Percentiles rank a stretch among this genome's conserved stretches.
Evolutionary conservation across 1,139 yeast species (phyloP).

Genomic region (Saccharomyces hybrid): DNA sequence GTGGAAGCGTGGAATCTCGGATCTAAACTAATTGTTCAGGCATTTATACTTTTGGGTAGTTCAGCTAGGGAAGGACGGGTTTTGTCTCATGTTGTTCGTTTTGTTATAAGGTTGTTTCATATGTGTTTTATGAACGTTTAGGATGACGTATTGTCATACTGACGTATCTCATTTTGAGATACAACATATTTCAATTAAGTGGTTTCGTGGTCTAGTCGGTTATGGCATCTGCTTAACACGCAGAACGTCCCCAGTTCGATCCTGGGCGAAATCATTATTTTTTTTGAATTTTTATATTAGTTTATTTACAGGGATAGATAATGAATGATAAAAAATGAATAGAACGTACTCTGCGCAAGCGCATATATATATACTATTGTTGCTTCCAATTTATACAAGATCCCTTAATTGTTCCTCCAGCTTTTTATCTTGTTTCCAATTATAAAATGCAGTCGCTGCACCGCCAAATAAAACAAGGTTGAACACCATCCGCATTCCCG

Average conservation of each 20-base stretch:
- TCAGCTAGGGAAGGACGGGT: no score
- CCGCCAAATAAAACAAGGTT: conserved; percentile 20
- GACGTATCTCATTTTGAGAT: not conserved
- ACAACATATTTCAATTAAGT: conserved; percentile 2
- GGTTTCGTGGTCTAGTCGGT: conserved; percentile 96
- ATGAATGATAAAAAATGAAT: not conserved
- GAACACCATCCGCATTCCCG: conserved; percentile 20
- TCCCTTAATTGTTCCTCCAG: conserved; percentile 6
- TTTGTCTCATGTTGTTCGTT: no score
- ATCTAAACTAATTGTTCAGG: no score
- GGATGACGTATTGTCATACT: not conserved
- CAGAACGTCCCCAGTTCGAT: conserved; percentile 99
- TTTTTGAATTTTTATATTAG: conserved; percentile 4
- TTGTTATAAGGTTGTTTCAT: no score
- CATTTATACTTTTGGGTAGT: no score
- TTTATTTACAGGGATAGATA: not conserved
- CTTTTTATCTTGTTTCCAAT: conserved; percentile 18
- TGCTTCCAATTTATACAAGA: not conserved
- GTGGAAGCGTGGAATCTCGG: no score
- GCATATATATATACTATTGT: conserved; percentile 3
- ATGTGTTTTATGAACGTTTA: no score
- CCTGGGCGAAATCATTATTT: conserved; percentile 89
- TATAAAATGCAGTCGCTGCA: conserved; percentile 18
- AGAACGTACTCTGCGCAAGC: not conserved
- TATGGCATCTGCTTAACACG: conserved; percentile 99